These are phyloP conservation scores for Clitopilus passeckerianus DNA, from an alignment of 768 basidiomycete genomes.

Conservation along the genomic window DNA sequence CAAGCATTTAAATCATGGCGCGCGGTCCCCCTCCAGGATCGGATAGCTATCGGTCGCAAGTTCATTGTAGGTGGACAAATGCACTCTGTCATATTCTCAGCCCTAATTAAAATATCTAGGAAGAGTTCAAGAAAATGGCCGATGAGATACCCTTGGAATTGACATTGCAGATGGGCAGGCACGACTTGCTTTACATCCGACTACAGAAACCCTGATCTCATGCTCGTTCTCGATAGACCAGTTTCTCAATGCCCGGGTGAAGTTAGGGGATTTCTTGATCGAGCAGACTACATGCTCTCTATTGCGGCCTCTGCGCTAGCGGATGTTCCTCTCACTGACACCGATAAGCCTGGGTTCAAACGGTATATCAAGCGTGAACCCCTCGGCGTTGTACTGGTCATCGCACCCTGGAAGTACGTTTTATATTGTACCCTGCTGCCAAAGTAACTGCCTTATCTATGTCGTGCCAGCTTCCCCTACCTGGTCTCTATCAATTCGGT, in stretches of 20 bases:
- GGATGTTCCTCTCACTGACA: constrained; percentile 69
- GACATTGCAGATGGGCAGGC: constrained; percentile 91
- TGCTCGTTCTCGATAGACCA: constrained; percentile 44
- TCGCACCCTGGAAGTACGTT: constrained; percentile 90
- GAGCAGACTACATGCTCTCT: constrained; percentile 79
- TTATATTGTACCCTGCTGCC: not conserved
- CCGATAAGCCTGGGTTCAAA: constrained; percentile 79
- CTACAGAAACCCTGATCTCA: not conserved
- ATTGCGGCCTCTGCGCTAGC: constrained; percentile 74
- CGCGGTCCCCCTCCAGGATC: constrained; percentile 64
- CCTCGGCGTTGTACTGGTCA: constrained; percentile 81
- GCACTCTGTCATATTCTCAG: too few relatives aligned
- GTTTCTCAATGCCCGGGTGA: constrained; percentile 76
- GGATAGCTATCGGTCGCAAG: constrained; percentile 57
- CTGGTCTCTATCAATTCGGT: constrained; percentile 89
- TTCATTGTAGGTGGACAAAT: constrained; percentile 24
- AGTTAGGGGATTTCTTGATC: constrained; percentile 72
- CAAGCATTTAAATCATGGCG: constrained; percentile 76
- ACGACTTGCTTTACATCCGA: constrained; percentile 13
- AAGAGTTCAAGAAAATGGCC: constrained; percentile 41
- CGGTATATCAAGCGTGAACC: constrained; percentile 82
- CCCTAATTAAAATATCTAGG: constrained; percentile 17
- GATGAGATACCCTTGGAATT: constrained; percentile 73
- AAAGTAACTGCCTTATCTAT: not conserved
- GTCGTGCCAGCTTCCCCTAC: constrained; percentile 68